Base-by-base conservation (phyloP, 345 rosid genomes). In the Salix suchowensis region DNA sequence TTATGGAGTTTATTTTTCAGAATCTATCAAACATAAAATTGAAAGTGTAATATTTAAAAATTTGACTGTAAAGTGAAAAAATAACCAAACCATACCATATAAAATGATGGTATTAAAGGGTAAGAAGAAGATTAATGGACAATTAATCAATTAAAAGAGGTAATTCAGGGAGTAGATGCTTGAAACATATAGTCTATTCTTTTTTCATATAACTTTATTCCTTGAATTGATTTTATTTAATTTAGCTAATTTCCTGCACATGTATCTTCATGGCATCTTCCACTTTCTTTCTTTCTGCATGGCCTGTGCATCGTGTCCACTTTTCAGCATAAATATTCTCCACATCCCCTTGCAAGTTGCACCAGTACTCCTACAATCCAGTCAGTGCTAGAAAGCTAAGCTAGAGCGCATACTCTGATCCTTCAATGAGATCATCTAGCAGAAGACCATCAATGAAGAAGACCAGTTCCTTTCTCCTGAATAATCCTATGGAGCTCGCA, bases 241-340 rank as follows among this genome's bases (percentile, higher is more conserved):
- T 14, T 13, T 64, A 48, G 55, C 55, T 50, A 50, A 50, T 50
- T 50, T 50, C 19, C 0, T 50, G 7, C 55, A 50, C 21, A 42
- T 39, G 71, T 26, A 40, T 39, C 40, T 73, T 15, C 62, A 30
- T 52, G 54, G 12, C 48, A 48, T 28, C 71, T 7, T 46, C 21
- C 70, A 5, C 55, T 70, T 39, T 44, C 23, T 39, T 64, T 55
- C 67, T 76, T 48, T 71, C 8, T 79, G 75, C 78, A 73, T 76
- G 80, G 76, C 73, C 18, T 61, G 58, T 71, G 21, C 16, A 80
- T 62, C 37, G 67, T 72, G 64, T 60, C 73, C 36, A 68, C 82
- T 81, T 79, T 80, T 32, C 68, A 73, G 79, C 81, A 82, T 84
- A 87, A 78, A 87, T 84, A 80, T 74, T 52, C 75, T 40, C 72